phyloP scores from a whole-genome alignment of 2,329 filamentous ascomycete genomes.

The Ceratocystis variospora region DNA sequence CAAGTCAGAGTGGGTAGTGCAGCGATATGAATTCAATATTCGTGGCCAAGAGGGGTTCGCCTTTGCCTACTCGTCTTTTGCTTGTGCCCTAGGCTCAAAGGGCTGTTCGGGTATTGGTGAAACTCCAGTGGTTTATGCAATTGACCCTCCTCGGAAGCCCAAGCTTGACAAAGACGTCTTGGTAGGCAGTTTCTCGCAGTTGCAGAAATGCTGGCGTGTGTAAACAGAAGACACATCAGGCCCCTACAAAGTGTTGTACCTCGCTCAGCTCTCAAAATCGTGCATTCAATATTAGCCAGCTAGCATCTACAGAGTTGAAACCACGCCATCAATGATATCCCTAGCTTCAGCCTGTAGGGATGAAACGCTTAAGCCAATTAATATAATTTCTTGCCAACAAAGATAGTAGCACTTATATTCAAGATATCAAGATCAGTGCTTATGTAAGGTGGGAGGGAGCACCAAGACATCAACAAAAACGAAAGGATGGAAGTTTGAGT shows the following conservation, averaged over 20 bases:
- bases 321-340: background rate
- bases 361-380: background rate
- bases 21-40: slow-evolving; percentile 13
- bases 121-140: slow-evolving; percentile 18
- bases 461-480: background rate
- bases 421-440: background rate
- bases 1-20: slow-evolving; percentile 8
- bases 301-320: background rate
- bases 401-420: background rate
- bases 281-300: background rate
- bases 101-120: slow-evolving; percentile 12
- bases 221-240: background rate
- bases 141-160: slow-evolving; percentile 19
- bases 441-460: background rate
- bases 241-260: background rate
- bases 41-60: slow-evolving; percentile 17
- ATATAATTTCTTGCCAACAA: background rate
- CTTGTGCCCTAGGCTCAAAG: slow-evolving; percentile 11
- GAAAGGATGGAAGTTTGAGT: too few species aligned
- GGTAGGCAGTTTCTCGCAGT: slow-evolving; percentile 12
- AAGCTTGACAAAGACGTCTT: slow-evolving; percentile 15
- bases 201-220: slow-evolving; percentile 14
- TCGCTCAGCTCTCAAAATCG: background rate
- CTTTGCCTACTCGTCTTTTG: slow-evolving; percentile 18
- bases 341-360: background rate